Evolutionary conservation across 805 yeast species (phyloP).

Genomic region (Saccharomyces kudriavzevii): DNA sequence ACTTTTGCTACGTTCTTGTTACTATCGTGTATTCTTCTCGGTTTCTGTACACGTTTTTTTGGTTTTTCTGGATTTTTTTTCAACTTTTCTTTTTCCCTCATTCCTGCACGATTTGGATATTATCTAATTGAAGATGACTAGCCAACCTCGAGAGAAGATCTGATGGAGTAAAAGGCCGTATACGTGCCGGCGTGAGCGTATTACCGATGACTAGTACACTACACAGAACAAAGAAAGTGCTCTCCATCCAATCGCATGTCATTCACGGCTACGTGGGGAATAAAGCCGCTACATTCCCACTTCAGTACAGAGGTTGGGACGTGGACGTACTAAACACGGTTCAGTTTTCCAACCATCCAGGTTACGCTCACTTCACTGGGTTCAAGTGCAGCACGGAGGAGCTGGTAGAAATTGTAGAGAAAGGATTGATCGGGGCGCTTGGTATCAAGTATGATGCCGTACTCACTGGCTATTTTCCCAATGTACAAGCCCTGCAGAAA

Average conservation of each 20-base stretch:
- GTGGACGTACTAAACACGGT: slow-evolving; percentile 86
- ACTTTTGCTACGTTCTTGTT: background rate
- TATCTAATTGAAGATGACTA: background rate
- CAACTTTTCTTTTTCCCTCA: background rate
- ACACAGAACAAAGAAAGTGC: slow-evolving; percentile 19
- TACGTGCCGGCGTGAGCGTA: background rate
- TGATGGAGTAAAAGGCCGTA: background rate
- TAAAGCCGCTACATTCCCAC: slow-evolving; percentile 81
- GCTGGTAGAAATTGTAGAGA: slow-evolving; percentile 39
- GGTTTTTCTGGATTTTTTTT: background rate
- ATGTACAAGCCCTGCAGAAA: slow-evolving; percentile 44
- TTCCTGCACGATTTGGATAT: background rate
- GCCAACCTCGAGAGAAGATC: background rate
- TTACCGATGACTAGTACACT: background rate
- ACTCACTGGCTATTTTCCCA: slow-evolving; percentile 75
- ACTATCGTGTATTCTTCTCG: background rate
- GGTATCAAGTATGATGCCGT: slow-evolving; percentile 53
- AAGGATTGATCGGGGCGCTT: slow-evolving; percentile 46
- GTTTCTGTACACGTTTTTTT: background rate
- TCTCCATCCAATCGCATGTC: slow-evolving; percentile 81
- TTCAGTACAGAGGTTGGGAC: slow-evolving; percentile 85
- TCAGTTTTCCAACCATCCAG: slow-evolving; percentile 87
- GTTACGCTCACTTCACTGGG: slow-evolving; percentile 66
- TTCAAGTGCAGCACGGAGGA: slow-evolving; percentile 38
- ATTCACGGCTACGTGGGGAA: slow-evolving; percentile 95